Evolutionary conservation across 108 stramenopile genomes (phyloP).

Genomic region (Cyclotella sp.): DNA sequence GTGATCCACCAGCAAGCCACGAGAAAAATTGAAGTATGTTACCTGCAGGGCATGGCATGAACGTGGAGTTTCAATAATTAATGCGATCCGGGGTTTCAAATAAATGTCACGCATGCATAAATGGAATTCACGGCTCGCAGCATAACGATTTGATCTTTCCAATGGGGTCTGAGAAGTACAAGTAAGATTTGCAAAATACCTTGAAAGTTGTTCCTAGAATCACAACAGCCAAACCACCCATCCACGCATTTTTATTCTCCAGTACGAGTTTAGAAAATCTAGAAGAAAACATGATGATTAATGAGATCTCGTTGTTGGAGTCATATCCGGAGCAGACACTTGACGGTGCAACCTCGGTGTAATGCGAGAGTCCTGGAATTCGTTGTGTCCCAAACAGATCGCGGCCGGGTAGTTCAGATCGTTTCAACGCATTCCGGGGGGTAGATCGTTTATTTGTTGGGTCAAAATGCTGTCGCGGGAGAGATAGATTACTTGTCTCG

Average conservation of each 20-base stretch:
- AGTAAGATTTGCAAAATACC: constrained; percentile 31
- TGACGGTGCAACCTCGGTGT: too few relatives aligned
- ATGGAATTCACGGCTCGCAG: too few relatives aligned
- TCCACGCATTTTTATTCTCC: constrained; percentile 44
- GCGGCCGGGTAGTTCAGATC: too few relatives aligned
- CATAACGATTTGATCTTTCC: too few relatives aligned
- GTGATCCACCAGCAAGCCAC: constrained; percentile 60
- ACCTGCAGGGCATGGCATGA: constrained; percentile 18
- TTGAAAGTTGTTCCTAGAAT: constrained; percentile 62
- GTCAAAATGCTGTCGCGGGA: too few relatives aligned
- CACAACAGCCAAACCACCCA: constrained; percentile 47
- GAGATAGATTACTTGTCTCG: too few relatives aligned
- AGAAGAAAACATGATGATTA: constrained; percentile 32
- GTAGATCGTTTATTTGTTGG: too few relatives aligned
- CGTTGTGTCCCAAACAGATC: too few relatives aligned
- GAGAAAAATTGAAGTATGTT: constrained; percentile 68
- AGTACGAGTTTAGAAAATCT: constrained; percentile 18
- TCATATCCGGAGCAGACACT: too few relatives aligned
- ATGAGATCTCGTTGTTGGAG: too few relatives aligned
- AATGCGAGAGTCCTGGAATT: too few relatives aligned
- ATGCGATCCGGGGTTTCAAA: neutral
- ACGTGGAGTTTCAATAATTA: neutral
- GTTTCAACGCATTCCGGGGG: too few relatives aligned
- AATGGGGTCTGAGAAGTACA: neutral
- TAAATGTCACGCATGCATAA: neutral